These are phyloP conservation scores for Aspergillus wentii DNA, from an alignment of 495 filamentous ascomycete genomes.

Conservation along the genomic window DNA sequence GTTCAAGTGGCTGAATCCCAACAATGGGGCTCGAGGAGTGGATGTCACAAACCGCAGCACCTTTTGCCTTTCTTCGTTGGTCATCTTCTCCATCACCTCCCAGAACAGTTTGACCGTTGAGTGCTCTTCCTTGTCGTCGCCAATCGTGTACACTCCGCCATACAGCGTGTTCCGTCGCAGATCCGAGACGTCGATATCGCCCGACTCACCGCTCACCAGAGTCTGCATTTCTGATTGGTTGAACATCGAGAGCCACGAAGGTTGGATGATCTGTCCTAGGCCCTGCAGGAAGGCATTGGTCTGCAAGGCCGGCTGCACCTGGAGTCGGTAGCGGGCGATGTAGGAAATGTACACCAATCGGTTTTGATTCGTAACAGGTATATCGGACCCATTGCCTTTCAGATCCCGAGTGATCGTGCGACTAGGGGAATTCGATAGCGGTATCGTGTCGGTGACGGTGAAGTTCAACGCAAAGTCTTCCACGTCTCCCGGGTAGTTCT, in stretches of 20 bases:
- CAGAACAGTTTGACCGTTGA: constrained; percentile 83
- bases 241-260: constrained; percentile 95
- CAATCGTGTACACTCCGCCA: constrained; percentile 79
- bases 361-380: constrained; percentile 85
- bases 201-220: constrained; percentile 78
- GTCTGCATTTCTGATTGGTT: constrained; percentile 93
- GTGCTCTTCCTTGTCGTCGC: constrained; percentile 83
- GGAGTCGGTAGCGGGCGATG: constrained; percentile 80
- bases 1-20: constrained; percentile 83
- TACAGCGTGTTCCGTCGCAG: constrained; percentile 83
- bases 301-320: constrained; percentile 69
- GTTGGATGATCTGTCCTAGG: constrained; percentile 81
- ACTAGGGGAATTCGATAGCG: constrained; percentile 38
- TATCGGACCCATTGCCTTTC: constrained; percentile 67
- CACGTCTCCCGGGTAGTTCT: constrained; percentile 83
- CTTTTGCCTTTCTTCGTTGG: constrained; percentile 69
- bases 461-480: constrained; percentile 79
- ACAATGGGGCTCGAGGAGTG: constrained; percentile 83
- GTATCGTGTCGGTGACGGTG: constrained; percentile 77
- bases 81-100: constrained; percentile 75
- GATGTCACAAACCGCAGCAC: constrained; percentile 96
- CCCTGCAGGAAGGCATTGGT: constrained; percentile 85
- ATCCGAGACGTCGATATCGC: constrained; percentile 83
- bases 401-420: constrained; percentile 64
- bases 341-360: constrained; percentile 90